A percentile compares a stretch with the other conserved stretches of the same genome.
phyloP scores from a whole-genome alignment of 2,329 filamentous ascomycete species.

The Bipolaris sorokiniana region DNA sequence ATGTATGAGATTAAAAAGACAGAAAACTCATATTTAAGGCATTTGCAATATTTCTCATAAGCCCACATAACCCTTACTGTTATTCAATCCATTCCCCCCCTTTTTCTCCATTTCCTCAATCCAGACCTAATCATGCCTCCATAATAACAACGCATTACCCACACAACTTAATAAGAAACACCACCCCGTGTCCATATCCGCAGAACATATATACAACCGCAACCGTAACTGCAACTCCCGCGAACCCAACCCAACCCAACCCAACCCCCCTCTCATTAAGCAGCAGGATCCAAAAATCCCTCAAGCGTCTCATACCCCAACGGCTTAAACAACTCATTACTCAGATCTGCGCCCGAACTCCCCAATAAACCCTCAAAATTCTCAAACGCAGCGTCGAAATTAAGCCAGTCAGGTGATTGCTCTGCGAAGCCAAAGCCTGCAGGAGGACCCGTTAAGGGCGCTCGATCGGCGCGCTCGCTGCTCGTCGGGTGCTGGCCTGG shows the following conservation, averaged over 20 bases:
- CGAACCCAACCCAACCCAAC: no score
- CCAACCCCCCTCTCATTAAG: slow-evolving; percentile 12
- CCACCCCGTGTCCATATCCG: not conserved
- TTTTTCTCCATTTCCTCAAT: no score
- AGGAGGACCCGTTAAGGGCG: slow-evolving; percentile 26
- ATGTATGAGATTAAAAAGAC: no score
- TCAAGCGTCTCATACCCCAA: slow-evolving; percentile 46
- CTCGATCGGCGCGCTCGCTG: slow-evolving; percentile 43
- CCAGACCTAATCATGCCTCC: not conserved
- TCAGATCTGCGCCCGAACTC: slow-evolving; percentile 48
- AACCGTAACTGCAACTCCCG: not conserved
- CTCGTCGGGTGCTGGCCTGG: slow-evolving; percentile 49
- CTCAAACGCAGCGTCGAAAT: slow-evolving; percentile 50
- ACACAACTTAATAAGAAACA: not conserved
- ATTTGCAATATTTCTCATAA: no score
- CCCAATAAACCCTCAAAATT: slow-evolving; percentile 49
- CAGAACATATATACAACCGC: not conserved
- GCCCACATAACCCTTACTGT: no score
- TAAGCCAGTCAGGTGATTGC: slow-evolving; percentile 48
- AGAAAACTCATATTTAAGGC: no score
- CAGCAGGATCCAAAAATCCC: slow-evolving; percentile 39
- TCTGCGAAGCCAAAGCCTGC: slow-evolving; percentile 42
- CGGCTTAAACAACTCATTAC: slow-evolving; percentile 47
- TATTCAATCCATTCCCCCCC: no score
- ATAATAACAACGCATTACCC: not conserved